Percentiles rank a stretch among this genome's conserved stretches.
These are phyloP conservation scores for Peniophora sp. DNA, from an alignment of 1,284 basidiomycete genomes.

Conservation along the genomic window DNA sequence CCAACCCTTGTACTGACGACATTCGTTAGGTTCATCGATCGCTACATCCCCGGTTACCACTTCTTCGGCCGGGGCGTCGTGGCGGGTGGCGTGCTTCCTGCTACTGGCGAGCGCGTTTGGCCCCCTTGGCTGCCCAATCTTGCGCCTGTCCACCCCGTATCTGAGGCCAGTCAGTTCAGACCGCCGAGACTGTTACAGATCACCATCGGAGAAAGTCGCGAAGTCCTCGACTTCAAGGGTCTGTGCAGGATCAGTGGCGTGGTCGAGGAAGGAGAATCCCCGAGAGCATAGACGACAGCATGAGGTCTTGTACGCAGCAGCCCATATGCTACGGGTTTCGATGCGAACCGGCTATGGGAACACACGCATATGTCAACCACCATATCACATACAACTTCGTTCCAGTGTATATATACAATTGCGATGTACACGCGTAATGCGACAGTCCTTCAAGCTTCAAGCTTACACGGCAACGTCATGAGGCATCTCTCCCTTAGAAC, in stretches of 20 bases:
- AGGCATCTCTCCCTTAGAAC: neutral
- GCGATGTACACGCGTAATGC: too few species aligned
- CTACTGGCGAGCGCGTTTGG: constrained; percentile 6
- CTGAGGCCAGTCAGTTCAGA: neutral
- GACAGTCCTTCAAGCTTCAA: too few species aligned
- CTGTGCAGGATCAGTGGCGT: neutral
- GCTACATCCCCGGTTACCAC: constrained; percentile 82
- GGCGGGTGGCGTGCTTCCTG: constrained; percentile 16
- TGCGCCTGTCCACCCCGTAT: constrained; percentile 20
- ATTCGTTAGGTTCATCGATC: constrained; percentile 55
- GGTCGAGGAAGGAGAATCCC: too few species aligned
- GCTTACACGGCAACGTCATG: too few species aligned
- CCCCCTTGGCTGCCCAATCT: constrained; percentile 26
- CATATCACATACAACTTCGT: too few species aligned
- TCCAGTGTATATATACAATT: too few species aligned
- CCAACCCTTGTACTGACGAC: neutral
- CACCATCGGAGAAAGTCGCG: constrained; percentile 33
- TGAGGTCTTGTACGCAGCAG: too few species aligned
- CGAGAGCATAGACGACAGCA: too few species aligned
- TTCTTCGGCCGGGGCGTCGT: constrained; percentile 54
- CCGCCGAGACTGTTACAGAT: constrained; percentile 23
- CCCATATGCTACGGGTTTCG: too few species aligned
- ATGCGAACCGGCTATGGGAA: too few species aligned
- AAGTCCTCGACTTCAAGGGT: constrained; percentile 16
- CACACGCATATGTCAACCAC: too few species aligned